Conservation (phyloP, 2,329 filamentous ascomycete species). For the Ophiostoma sp. region DNA sequence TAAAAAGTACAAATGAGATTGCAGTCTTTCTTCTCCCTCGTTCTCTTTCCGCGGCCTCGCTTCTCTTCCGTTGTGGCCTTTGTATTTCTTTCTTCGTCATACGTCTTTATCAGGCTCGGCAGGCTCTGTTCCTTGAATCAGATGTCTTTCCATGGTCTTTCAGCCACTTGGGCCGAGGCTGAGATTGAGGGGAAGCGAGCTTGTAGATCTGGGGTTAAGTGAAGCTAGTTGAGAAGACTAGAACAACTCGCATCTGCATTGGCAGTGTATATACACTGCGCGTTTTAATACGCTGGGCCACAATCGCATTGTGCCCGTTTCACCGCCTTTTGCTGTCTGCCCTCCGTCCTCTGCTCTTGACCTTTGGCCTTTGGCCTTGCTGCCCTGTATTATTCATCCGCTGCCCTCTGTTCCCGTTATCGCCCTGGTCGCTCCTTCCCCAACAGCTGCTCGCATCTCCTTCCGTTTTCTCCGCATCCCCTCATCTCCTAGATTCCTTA, state of each 20-base stretch:
- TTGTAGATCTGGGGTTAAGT: neutral
- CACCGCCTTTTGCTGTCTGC: neutral
- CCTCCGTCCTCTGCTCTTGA: too few relatives aligned
- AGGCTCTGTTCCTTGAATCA: too few relatives aligned
- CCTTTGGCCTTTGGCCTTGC: too few relatives aligned
- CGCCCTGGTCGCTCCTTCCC: constrained; percentile 3
- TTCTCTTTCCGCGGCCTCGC: neutral
- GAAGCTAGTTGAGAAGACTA: neutral
- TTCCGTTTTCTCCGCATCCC: neutral
- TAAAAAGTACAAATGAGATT: constrained; percentile 9
- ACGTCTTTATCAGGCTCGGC: neutral
- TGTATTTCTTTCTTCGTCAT: neutral
- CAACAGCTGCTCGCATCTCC: constrained; percentile 3
- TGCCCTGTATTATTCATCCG: too few relatives aligned
- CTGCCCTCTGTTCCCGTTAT: neutral
- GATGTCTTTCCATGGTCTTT: neutral
- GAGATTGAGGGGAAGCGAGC: neutral
- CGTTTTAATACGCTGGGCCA: neutral
- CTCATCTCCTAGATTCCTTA: neutral
- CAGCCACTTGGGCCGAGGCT: neutral
- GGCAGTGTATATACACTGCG: neutral
- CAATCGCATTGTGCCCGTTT: neutral
- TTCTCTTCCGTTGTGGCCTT: neutral
- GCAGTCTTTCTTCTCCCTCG: neutral
- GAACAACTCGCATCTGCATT: neutral